Evolutionary conservation across 345 rosid species (phyloP), one percentile per base, ranked within the genome.

Genomic region (Eucalyptus decipiens): DNA sequence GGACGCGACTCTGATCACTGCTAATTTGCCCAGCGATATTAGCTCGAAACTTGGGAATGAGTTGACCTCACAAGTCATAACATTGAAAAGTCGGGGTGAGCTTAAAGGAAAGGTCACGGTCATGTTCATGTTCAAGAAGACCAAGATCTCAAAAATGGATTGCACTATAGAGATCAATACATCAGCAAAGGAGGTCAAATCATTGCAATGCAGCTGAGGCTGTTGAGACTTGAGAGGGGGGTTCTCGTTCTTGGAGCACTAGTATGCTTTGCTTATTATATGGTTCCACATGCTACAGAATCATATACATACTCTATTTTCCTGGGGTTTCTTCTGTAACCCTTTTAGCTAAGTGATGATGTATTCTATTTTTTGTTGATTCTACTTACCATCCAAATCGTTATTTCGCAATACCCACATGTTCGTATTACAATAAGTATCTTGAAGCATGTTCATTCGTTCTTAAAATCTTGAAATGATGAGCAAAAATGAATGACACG

Each of bases 61-160:
- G 5, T 18, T 88, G 83, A 47, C 0, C 32, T 21, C 45, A 14
- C 9, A 14, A 0, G 1, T 58, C 34, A 69, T 90, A 43, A 80
- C 85, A 0, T 24, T 90, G 67, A 32, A n/a, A 0, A 62, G 90
- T 6, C 21, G 48, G 1, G 88, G 88, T 1, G 89, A 43, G 72
- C 24, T 88, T 23, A 81, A 58, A 30, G 91, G 91, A 28, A 89
- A 90, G 60, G 40, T 87, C 2, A 80, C 80, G 1, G 48, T 90
- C 43, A n/a, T 90, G 87, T 51, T 72, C 65, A 76, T 90, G 47
- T 88, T 90, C 26, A 89, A 90, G 89, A 88, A 86, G 87, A 88
- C 48, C 72, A 88, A 81, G 62, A 40, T 85, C 43, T 34, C 90
- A 10, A 15, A 34, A 1, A 86, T 90, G 90, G 49, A 90, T 86